Conservation (phyloP, 2,329 filamentous ascomycete species). For the Scedosporium minutisporum region DNA sequence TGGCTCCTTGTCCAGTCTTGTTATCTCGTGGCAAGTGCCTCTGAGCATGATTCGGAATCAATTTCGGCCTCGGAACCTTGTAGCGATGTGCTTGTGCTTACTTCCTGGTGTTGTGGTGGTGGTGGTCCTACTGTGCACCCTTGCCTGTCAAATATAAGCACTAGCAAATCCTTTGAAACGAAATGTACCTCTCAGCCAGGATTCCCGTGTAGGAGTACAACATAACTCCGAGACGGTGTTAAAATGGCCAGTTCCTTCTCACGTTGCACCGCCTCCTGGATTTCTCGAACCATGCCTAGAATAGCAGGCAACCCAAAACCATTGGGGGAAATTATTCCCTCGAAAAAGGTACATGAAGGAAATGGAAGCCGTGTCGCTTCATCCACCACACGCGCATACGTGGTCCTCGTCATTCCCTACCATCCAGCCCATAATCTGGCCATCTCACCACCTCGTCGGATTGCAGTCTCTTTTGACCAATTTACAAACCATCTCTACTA, state of each 20-base stretch:
- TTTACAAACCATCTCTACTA: not conserved
- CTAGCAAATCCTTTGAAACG: not conserved
- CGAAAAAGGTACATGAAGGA: not conserved
- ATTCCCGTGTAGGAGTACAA: too few relatives aligned
- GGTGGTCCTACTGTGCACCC: too few relatives aligned
- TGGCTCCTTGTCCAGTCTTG: too few relatives aligned
- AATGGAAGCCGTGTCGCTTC: not conserved
- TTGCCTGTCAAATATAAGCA: not conserved
- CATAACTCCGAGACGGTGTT: not conserved
- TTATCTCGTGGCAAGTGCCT: too few relatives aligned
- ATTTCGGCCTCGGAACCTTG: too few relatives aligned
- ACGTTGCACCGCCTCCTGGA: not conserved
- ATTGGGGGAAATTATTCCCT: not conserved
- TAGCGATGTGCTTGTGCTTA: too few relatives aligned
- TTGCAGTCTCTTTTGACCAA: not conserved
- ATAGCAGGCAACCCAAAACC: not conserved
- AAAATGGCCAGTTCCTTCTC: not conserved
- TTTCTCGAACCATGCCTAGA: not conserved
- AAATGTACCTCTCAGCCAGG: too few relatives aligned
- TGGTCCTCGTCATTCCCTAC: not conserved
- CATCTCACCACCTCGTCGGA: not conserved
- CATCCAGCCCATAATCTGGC: not conserved
- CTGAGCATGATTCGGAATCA: too few relatives aligned
- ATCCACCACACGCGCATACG: not conserved
- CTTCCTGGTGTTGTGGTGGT: too few relatives aligned